Percentiles rank a stretch among this genome's conserved stretches.
These are phyloP conservation scores for Naganishia albida DNA, from an alignment of 1,284 basidiomycete genomes.

Conservation along the genomic window DNA sequence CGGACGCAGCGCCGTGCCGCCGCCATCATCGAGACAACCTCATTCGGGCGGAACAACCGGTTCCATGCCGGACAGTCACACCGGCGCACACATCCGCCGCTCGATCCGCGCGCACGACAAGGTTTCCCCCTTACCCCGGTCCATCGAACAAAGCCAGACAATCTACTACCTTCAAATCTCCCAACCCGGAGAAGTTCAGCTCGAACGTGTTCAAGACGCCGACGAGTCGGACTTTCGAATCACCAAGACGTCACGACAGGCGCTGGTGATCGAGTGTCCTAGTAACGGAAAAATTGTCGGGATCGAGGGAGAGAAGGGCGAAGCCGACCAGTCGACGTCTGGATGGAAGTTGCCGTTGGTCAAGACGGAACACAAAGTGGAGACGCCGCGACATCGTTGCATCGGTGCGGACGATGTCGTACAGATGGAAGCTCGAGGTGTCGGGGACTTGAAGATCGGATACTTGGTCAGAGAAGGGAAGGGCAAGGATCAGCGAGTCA, in stretches of 20 bases:
- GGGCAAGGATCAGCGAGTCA: conserved; percentile 57
- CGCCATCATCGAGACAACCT: conserved; percentile 3
- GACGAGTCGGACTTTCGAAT: conserved; percentile 65
- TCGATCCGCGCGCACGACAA: conserved; percentile 46
- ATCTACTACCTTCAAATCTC: conserved; percentile 70
- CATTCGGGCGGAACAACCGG: conserved; percentile 21
- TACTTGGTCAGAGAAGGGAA: conserved; percentile 64
- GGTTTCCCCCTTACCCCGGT: conserved; percentile 44
- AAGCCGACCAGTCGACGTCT: conserved; percentile 34
- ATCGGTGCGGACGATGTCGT: conserved; percentile 67
- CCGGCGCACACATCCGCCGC: conserved; percentile 32
- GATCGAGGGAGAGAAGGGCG: conserved; percentile 41
- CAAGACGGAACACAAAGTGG: conserved; percentile 50
- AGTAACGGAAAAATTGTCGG: conserved; percentile 54
- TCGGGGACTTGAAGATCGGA: conserved; percentile 73
- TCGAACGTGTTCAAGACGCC: conserved; percentile 72
- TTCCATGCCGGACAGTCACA: background rate
- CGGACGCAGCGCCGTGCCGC: conserved; percentile 62
- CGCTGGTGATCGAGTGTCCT: conserved; percentile 80
- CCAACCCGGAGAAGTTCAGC: conserved; percentile 69
- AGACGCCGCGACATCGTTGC: conserved; percentile 62
- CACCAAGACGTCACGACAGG: conserved; percentile 61
- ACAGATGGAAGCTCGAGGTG: conserved; percentile 69
- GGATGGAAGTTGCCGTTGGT: conserved; percentile 47
- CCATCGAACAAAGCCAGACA: conserved; percentile 69